Evolutionary conservation across 768 basidiomycete species (phyloP), one percentile per base, ranked within the genome.

Genomic region (Leucogyrophana mollusca): DNA sequence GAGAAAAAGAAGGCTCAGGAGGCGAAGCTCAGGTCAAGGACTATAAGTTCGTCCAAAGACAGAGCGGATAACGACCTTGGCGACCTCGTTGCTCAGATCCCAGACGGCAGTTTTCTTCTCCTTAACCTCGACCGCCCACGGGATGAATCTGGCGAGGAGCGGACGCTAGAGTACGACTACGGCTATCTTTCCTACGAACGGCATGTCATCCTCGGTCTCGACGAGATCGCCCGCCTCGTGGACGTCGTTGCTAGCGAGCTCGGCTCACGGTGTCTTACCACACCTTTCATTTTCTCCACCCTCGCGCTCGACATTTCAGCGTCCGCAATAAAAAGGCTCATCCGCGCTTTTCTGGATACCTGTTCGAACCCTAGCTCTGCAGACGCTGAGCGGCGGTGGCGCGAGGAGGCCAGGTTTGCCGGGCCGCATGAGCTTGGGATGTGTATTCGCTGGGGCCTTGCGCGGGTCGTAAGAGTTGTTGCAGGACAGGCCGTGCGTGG

Each of bases 401-500:
- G 79, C 34, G 85, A 92, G 54, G 94, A 97, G 60, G 85, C 92
- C 2, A 70, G 72, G 25, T 90, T 95, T 58, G 89, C 92, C 0
- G 84, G 82, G 4, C 85, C 90, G 9, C 85, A 94, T 50, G 90
- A 96, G 58, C 72, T 98, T 11, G 93, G 87, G 4, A 94, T 94
- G 85, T 81, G 87, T 56, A 73, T 98, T 24, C 83, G 94, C 18
- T 99, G 96, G 96, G 91, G 85, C 24, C 77, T 98, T 4, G 87
- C 84, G 3, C 72, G 94, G 20, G 80, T 91, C 37, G 78, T 90
- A 27, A 68, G 91, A 38, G 76, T 87, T 3, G 76, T 82, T 14
- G 79, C 76, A 24, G 85, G 84, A 1, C 73, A 81, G 51, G 85
- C 87, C 36, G 79, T 85, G n/a, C 78, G 90, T 11, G 96, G 96